Conservation (phyloP, 2,329 filamentous ascomycete genomes). For the Pleoardoris graminearum region DNA sequence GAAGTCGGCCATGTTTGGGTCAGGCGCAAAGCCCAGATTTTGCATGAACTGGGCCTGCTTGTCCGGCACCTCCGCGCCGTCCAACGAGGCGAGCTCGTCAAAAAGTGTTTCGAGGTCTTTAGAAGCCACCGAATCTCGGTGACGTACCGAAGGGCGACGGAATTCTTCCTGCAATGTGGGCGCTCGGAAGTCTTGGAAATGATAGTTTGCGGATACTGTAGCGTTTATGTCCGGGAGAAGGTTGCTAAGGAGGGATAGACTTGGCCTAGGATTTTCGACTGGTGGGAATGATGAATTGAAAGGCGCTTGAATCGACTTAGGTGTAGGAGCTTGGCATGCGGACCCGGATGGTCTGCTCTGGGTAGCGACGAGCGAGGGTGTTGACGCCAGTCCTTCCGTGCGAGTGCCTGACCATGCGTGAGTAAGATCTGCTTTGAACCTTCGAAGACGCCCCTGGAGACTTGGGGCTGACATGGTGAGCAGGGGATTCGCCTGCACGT, state of each 20-base stretch:
- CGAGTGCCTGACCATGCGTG: conserved; percentile 18
- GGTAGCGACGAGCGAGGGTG: conserved; percentile 2
- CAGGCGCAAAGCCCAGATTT: conserved; percentile 67
- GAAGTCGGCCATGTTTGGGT: conserved; percentile 62
- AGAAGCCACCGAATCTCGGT: conserved; percentile 41
- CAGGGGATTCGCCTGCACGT: conserved; percentile 21
- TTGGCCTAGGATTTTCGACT: conserved; percentile 8
- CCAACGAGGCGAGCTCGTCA: conserved; percentile 61
- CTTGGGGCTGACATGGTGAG: conserved; percentile 19
- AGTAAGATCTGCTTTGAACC: conserved; percentile 17
- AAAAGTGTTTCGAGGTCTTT: conserved; percentile 57
- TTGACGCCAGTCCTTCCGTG: neutral
- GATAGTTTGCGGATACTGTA: neutral
- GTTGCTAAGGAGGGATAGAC: conserved; percentile 19
- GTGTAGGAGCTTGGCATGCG: conserved; percentile 19
- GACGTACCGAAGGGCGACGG: conserved; percentile 1
- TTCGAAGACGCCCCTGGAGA: conserved; percentile 23
- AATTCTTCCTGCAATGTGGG: conserved; percentile 11
- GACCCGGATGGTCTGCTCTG: conserved; percentile 6
- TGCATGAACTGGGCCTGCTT: conserved; percentile 67
- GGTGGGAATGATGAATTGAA: conserved; percentile 14
- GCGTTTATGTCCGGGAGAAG: conserved; percentile 25
- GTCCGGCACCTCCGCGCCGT: conserved; percentile 57
- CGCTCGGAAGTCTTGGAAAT: conserved; percentile 9
- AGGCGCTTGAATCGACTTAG: conserved; percentile 22